phyloP scores from a whole-genome alignment of 1,284 basidiomycete genomes.

The Phlebopus sp. region DNA sequence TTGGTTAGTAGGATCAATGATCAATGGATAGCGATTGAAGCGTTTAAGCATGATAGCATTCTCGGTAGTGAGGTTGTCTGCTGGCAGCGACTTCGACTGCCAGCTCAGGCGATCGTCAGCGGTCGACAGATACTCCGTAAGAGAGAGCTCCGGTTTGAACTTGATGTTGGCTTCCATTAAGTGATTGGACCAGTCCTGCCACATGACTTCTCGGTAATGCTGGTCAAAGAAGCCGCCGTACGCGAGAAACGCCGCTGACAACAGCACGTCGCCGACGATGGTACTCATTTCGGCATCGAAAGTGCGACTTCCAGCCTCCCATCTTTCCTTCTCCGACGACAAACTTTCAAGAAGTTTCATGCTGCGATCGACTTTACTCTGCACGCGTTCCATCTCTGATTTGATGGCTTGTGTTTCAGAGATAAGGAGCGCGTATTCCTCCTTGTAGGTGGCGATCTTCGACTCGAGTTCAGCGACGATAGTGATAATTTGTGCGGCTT shows the following conservation, averaged over 20 bases:
- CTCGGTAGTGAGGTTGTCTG: constrained; percentile 94
- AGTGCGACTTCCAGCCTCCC: constrained; percentile 93
- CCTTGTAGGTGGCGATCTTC: constrained; percentile 94
- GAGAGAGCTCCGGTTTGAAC: constrained; percentile 89
- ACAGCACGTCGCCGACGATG: constrained; percentile 94
- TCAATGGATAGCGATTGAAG: constrained; percentile 96
- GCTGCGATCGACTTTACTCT: constrained; percentile 95
- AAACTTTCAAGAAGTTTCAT: constrained; percentile 94
- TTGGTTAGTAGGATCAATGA: constrained; percentile 99
- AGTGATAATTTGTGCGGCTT: constrained; percentile 84
- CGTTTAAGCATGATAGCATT: constrained; percentile 99
- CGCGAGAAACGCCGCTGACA: constrained; percentile 95
- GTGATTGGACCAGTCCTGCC: constrained; percentile 92
- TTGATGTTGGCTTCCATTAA: constrained; percentile 88
- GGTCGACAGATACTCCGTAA: constrained; percentile 95
- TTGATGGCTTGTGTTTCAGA: constrained; percentile 98
- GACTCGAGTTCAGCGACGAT: constrained; percentile 93
- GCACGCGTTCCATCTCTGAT: constrained; percentile 96
- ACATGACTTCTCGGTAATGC: constrained; percentile 96
- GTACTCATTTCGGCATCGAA: constrained; percentile 99
- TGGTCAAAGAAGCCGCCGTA: constrained; percentile 99
- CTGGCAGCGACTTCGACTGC: constrained; percentile 93
- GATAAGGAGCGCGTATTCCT: constrained; percentile 96
- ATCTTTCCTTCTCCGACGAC: constrained; percentile 92
- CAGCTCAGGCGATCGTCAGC: constrained; percentile 95